A percentile compares a stretch with the other conserved stretches of the same genome.
phyloP scores from a whole-genome alignment of 495 filamentous ascomycete species.

The Cetradonia linearis region DNA sequence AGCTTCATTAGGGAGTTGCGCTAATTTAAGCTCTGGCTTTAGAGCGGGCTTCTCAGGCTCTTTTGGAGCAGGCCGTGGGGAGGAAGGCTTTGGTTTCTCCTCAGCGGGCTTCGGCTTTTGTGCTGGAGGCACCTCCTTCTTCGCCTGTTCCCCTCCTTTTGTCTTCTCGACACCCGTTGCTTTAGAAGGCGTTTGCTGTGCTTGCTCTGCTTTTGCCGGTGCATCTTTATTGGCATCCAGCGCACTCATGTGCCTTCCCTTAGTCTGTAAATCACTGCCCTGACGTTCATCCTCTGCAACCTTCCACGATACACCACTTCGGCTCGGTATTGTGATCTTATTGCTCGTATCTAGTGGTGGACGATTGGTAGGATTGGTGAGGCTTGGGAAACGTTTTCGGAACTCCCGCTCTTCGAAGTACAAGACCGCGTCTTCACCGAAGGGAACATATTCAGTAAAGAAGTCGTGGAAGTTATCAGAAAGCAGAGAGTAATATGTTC shows the following conservation, averaged over 20 bases:
- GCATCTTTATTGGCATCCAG: conserved; percentile 23
- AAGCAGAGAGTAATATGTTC: conserved; percentile 81
- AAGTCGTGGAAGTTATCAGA: conserved; percentile 99
- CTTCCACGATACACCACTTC: conserved; percentile 77
- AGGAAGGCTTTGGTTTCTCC: conserved; percentile 26
- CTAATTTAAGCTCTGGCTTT: conserved; percentile 16
- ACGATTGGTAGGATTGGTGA: conserved; percentile 43
- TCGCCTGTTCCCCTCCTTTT: conserved; percentile 34
- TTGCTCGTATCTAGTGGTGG: conserved; percentile 46
- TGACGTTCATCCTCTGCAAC: conserved; percentile 48
- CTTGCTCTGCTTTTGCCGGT: conserved; percentile 24
- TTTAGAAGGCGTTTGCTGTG: conserved; percentile 27
- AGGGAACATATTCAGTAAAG: conserved; percentile 95
- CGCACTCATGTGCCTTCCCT: conserved; percentile 41
- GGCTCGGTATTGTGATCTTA: conserved; percentile 71
- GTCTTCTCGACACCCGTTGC: conserved; percentile 33
- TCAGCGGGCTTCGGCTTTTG: conserved; percentile 22
- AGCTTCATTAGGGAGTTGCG: conserved; percentile 24
- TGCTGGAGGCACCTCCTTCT: conserved; percentile 29
- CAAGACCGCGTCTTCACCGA: conserved; percentile 88
- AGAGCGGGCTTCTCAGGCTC: conserved; percentile 30
- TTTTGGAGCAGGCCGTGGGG: conserved; percentile 12
- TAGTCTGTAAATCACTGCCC: conserved; percentile 37
- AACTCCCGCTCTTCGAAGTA: conserved; percentile 97
- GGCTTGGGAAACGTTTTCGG: conserved; percentile 76